Evolutionary conservation across 495 filamentous ascomycete species (phyloP), one percentile per base, ranked within the genome.

Genomic region (Staphylotrichum longicolle): DNA sequence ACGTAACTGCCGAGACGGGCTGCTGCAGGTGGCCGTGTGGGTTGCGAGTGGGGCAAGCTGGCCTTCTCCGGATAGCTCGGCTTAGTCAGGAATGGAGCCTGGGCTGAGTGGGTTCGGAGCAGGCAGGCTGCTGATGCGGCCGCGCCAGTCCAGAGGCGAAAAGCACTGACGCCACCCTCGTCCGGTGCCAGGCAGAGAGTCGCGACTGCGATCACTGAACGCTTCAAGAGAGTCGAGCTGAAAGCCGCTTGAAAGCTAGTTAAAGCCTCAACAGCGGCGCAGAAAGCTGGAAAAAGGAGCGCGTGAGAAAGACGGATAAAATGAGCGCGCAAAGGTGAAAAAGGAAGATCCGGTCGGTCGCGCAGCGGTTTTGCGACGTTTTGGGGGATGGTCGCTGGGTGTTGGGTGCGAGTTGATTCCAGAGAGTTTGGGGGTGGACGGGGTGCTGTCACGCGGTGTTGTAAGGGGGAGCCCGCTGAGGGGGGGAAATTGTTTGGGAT

Each of bases 191-290:
- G 40, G 47, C 47, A 41, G 56, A 9, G 33, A 27, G 48, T 49
- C 50, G 63, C 56, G 63, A 62, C 59, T 60, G 62, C 49, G 39
- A 50, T 62, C n/a, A 27, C 20, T 27, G 20, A 27, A 27, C 20
- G 20, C 20, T 27, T 39, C 37, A 50, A n/a, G 57, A 48, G 51
- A 58, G 37, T 10, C 32, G 50, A 34, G 62, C 41, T 54, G 48
- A 60, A 62, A 62, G 58, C 63, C 63, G 73, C 68, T 70, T 74
- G 68, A 69, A 66, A 73, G 61, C 74, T 73, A 75, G 65, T 57
- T 58, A 75, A 75, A 75, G 70, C 66, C 70, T 74, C 73, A 68
- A 62, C 59, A 37, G 52, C 34, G 55, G 50, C 57, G 58, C 63
- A 66, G 55, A 58, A 48, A 40, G 40, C 35, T 48, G 42, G 9